phyloP scores from a whole-genome alignment of 805 yeast genomes.

The Lachancea quebecensis region DNA sequence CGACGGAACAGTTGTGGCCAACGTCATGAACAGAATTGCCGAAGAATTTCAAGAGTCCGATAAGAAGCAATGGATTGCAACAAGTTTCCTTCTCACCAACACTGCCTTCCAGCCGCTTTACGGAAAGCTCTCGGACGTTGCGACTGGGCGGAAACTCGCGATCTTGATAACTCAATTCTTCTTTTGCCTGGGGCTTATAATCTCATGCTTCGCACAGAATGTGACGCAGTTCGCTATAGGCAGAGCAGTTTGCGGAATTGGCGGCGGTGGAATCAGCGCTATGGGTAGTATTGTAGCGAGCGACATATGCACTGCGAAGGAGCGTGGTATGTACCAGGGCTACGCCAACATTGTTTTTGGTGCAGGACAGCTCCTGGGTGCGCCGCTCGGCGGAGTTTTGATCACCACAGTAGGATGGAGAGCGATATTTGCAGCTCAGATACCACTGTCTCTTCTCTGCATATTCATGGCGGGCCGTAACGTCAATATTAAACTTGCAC shows the following conservation, averaged over 20 bases:
- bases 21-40: slow-evolving; percentile 42
- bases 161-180: slow-evolving; percentile 36
- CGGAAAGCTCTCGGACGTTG: slow-evolving; percentile 50
- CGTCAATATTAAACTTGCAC: slow-evolving; percentile 40
- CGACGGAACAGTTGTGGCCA: slow-evolving; percentile 43
- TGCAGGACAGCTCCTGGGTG: slow-evolving; percentile 68
- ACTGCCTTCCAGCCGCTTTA: slow-evolving; percentile 63
- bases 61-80: slow-evolving; percentile 57
- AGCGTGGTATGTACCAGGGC: slow-evolving; percentile 79
- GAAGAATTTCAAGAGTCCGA: slow-evolving; percentile 44
- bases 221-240: slow-evolving; percentile 42
- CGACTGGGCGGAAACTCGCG: slow-evolving; percentile 42
- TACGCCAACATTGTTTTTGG: slow-evolving; percentile 71
- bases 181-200: slow-evolving; percentile 41
- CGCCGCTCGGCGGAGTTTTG: slow-evolving; percentile 55
- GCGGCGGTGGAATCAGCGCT: slow-evolving; percentile 84
- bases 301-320: slow-evolving; percentile 68
- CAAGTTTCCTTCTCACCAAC: slow-evolving; percentile 54
- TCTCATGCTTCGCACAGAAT: slow-evolving; percentile 34
- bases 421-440: slow-evolving; percentile 43
- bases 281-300: slow-evolving; percentile 69
- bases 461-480: slow-evolving; percentile 33
- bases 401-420: slow-evolving; percentile 63
- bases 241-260: slow-evolving; percentile 73
- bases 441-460: slow-evolving; percentile 38